These are phyloP conservation scores for Grosmannia clavigera DNA, from an alignment of 2,329 filamentous ascomycete genomes.

Conservation along the genomic window DNA sequence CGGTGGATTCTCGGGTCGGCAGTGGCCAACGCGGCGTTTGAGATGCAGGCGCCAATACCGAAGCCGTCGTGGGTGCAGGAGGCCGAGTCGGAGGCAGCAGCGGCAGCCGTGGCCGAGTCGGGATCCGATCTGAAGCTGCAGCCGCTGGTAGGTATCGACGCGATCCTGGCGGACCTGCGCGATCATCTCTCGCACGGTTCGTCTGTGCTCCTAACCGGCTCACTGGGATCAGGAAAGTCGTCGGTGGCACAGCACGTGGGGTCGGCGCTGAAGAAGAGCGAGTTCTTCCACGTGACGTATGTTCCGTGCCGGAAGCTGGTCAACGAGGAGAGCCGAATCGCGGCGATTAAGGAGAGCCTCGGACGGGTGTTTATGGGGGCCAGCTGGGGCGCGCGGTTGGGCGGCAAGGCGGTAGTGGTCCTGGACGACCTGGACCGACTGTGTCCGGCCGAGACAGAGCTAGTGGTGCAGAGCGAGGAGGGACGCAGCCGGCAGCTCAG, in stretches of 20 bases:
- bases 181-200: conserved; percentile 73
- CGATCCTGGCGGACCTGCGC: conserved; percentile 57
- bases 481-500: conserved; percentile 84
- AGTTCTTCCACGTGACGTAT: conserved; percentile 72
- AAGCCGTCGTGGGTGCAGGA: conserved; percentile 44
- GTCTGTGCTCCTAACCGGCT: conserved; percentile 80
- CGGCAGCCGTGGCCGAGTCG: conserved; percentile 31
- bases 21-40: conserved; percentile 59
- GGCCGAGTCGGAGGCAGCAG: conserved; percentile 22
- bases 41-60: conserved; percentile 63
- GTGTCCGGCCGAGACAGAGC: conserved; percentile 85
- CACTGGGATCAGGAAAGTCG: conserved; percentile 82
- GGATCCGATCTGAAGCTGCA: conserved; percentile 16
- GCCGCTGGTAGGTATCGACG: conserved; percentile 72
- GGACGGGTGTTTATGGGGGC: conserved; percentile 76
- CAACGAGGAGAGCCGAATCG: conserved; percentile 80
- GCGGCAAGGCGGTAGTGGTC: conserved; percentile 72
- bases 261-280: conserved; percentile 56
- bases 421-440: conserved; percentile 89
- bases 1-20: conserved; percentile 63
- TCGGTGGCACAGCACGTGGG: conserved; percentile 66
- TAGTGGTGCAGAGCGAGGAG: conserved; percentile 89
- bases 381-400: conserved; percentile 79
- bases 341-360: conserved; percentile 81
- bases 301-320: conserved; percentile 79